Evolutionary conservation across 805 yeast genomes (phyloP).

Genomic region (Wickerhamiella vanderwaltii): DNA sequence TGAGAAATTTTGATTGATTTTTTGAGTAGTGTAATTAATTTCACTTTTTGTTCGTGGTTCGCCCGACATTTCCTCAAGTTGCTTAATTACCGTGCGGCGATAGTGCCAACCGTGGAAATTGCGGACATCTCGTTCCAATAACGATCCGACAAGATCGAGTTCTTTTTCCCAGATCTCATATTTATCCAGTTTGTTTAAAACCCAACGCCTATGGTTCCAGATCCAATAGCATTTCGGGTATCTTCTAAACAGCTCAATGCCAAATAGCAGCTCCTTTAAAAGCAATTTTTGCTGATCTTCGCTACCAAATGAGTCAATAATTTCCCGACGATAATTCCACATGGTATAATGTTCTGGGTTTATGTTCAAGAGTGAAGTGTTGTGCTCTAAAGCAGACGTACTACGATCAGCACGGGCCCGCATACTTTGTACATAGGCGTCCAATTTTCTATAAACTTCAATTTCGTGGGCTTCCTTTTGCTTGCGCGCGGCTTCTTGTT

Average conservation of each 20-base stretch:
- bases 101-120: conserved; percentile 97
- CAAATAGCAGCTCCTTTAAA: conserved; percentile 47
- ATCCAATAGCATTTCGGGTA: conserved; percentile 93
- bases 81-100: conserved; percentile 53
- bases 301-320: conserved; percentile 30
- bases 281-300: conserved; percentile 29
- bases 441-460: conserved; percentile 38
- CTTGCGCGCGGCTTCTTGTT: conserved; percentile 40
- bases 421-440: conserved; percentile 27
- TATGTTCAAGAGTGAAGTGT: conserved; percentile 44
- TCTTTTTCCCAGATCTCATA: conserved; percentile 57
- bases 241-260: conserved; percentile 43
- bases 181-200: conserved; percentile 32
- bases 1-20: conserved; percentile 73
- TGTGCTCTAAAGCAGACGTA: conserved; percentile 33
- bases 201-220: conserved; percentile 90
- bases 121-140: conserved; percentile 62
- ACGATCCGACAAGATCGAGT: conserved; percentile 51
- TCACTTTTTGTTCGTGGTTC: conserved; percentile 35
- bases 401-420: conserved; percentile 17
- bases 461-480: conserved; percentile 53
- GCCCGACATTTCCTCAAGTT: conserved; percentile 21
- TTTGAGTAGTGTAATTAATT: conserved; percentile 61
- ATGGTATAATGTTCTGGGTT: conserved; percentile 83
- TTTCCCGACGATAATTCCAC: conserved; percentile 84